Percentiles rank a stretch among this genome's conserved stretches.
phyloP scores from a whole-genome alignment of 805 yeast species.

The Spathaspora girioi region DNA sequence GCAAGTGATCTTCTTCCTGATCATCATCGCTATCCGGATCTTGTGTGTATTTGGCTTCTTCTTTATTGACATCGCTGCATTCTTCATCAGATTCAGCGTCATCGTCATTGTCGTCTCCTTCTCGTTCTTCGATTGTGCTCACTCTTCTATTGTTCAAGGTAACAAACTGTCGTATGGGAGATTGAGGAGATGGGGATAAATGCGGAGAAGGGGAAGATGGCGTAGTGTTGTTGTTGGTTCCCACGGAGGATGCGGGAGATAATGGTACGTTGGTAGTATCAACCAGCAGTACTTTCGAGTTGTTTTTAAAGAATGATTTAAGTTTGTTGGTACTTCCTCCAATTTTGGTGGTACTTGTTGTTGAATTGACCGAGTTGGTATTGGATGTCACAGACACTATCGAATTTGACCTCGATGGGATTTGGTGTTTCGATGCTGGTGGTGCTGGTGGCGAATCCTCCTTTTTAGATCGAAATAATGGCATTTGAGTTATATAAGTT shows the following conservation, averaged over 20 bases:
- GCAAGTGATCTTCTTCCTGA: slow-evolving; percentile 26
- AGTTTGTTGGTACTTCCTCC: not conserved
- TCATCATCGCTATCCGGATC: slow-evolving; percentile 8
- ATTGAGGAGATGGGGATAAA: not conserved
- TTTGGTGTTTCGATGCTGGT: not conserved
- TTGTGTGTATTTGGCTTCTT: not conserved
- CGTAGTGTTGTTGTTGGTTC: not conserved
- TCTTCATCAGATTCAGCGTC: slow-evolving; percentile 17
- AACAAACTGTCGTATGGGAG: not conserved
- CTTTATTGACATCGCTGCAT: slow-evolving; percentile 8
- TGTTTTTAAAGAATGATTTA: not conserved
- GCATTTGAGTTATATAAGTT: slow-evolving; percentile 2
- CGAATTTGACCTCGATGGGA: slow-evolving; percentile 10
- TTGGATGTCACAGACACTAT: slow-evolving; percentile 7
- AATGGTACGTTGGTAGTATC: not conserved
- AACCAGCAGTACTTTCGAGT: not conserved
- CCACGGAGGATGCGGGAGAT: not conserved
- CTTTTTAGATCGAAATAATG: slow-evolving; percentile 9
- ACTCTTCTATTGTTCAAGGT: slow-evolving; percentile 14
- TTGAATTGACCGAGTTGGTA: slow-evolving; percentile 4
- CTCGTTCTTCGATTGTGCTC: slow-evolving; percentile 19
- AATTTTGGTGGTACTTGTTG: not conserved
- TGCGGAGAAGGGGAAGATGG: not conserved
- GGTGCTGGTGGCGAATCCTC: not conserved
- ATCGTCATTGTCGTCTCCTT: slow-evolving; percentile 6